A percentile compares a stretch with the other conserved stretches of the same genome.
These are phyloP conservation scores for Wickerhamomyces queroliae DNA, from an alignment of 805 yeast genomes.

Conservation along the genomic window DNA sequence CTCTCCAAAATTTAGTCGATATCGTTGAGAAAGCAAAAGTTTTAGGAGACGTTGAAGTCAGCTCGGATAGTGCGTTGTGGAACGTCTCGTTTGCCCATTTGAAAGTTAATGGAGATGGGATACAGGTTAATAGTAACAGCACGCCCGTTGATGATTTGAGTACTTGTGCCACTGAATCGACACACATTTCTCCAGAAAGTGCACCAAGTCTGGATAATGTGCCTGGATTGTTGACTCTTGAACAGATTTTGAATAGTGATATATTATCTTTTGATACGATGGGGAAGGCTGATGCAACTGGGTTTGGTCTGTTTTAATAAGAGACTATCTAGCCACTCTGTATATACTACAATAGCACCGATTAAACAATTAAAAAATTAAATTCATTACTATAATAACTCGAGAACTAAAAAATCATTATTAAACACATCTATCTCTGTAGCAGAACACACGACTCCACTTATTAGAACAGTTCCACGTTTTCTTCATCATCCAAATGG, in stretches of 20 bases:
- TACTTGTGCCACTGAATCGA: neutral
- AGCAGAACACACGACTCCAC: neutral
- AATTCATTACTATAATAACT: no score
- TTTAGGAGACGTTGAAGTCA: slow-evolving; percentile 6
- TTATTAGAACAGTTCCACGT: neutral
- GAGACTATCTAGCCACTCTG: no score
- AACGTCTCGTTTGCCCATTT: neutral
- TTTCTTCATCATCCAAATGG: slow-evolving; percentile 3
- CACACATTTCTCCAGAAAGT: neutral
- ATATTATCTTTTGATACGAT: neutral
- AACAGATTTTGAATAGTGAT: slow-evolving; percentile 2
- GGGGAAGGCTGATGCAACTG: neutral
- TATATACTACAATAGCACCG: no score
- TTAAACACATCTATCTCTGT: neutral
- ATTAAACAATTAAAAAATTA: no score
- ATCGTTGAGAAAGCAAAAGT: slow-evolving; percentile 4
- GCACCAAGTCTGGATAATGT: neutral
- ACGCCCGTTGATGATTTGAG: neutral
- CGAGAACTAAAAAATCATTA: no score
- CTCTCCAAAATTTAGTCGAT: slow-evolving; percentile 3
- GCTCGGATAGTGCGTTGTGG: neutral
- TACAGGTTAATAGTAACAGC: no score
- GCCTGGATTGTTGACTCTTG: slow-evolving; percentile 1
- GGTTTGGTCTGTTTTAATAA: no score
- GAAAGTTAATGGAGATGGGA: neutral